phyloP scores from a whole-genome alignment of 176 grass and related monocot species.

The Sorghum bicolor region Sorghum_bicolor_NCBIv3 NC_012871.2:68442001-68442500 shows the following conservation, averaged over 20 bases:
- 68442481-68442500: too few species aligned
- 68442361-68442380: not conserved
- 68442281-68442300: not conserved
- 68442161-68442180: conserved; percentile 68
- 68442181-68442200: conserved; percentile 40
- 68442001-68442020: conserved; percentile 42
- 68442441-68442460: too few species aligned
- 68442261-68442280: not conserved
- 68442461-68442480: too few species aligned
- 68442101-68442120: conserved; percentile 56
- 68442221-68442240: conserved; percentile 57
- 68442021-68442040: conserved; percentile 20
- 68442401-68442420: not conserved
- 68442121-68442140: conserved; percentile 67
- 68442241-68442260: conserved; percentile 41
- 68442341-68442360: not conserved
- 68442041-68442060: conserved; percentile 32
- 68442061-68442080: conserved; percentile 43
- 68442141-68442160: conserved; percentile 75
- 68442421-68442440: not conserved
- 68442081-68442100: conserved; percentile 29
- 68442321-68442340: not conserved
- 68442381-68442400: not conserved
- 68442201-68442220: conserved; percentile 75
- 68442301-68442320: not conserved